These are phyloP conservation scores for Ogataea allantospora DNA, from an alignment of 805 yeast species.

Conservation along the genomic window DNA sequence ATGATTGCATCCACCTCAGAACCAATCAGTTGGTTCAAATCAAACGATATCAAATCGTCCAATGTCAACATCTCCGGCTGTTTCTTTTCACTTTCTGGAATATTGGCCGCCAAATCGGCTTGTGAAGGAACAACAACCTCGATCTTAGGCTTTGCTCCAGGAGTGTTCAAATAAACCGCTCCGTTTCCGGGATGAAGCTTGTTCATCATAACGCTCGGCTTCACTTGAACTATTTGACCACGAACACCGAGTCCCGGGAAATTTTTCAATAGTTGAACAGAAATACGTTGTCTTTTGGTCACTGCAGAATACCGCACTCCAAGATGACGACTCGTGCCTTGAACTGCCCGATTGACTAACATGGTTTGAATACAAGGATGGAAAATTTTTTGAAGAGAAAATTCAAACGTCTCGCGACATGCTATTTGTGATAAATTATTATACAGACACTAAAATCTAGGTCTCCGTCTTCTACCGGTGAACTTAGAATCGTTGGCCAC, in stretches of 20 bases:
- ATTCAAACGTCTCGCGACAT: constrained; percentile 5
- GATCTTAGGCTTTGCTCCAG: constrained; percentile 33
- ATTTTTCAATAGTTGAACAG: constrained; percentile 74
- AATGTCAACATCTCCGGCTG: constrained; percentile 20
- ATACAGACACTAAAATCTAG: constrained; percentile 45
- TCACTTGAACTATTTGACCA: constrained; percentile 75
- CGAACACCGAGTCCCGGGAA: constrained; percentile 58
- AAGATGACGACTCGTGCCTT: constrained; percentile 10
- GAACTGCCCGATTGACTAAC: constrained; percentile 3
- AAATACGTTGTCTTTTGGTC: constrained; percentile 54
- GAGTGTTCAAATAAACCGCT: constrained; percentile 60
- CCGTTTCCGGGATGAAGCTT: constrained; percentile 67
- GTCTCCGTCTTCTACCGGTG: constrained; percentile 81
- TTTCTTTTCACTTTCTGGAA: constrained; percentile 3
- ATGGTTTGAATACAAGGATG: not conserved
- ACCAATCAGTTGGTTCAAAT: constrained; percentile 22
- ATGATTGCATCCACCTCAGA: constrained; percentile 23
- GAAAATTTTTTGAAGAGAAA: constrained; percentile 3
- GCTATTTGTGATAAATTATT: constrained; percentile 3
- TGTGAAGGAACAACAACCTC: constrained; percentile 28
- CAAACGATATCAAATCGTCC: constrained; percentile 29
- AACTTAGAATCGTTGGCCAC: constrained; percentile 91
- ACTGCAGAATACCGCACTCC: constrained; percentile 45
- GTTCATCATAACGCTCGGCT: constrained; percentile 82
- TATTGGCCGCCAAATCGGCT: not conserved